Evolutionary conservation across 2,329 filamentous ascomycete species (phyloP).

Genomic region (Calycina herbarum): DNA sequence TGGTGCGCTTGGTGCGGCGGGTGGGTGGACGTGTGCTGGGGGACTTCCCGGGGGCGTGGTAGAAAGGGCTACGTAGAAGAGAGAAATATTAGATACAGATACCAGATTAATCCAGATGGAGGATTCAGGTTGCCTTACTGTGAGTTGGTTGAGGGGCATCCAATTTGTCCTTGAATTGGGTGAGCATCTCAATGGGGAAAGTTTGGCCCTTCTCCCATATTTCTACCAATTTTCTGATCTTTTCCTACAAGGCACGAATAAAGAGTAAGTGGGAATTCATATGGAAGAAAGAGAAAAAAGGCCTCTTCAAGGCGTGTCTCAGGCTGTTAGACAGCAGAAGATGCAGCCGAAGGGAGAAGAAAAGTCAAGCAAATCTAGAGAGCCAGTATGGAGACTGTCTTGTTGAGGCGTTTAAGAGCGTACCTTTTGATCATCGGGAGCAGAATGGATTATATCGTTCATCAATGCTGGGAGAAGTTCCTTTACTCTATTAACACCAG

Average conservation of each 20-base stretch:
- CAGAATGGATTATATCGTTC: slow-evolving; percentile 88
- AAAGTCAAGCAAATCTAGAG: not conserved
- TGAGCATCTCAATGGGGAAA: slow-evolving; percentile 78
- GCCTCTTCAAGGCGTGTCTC: not conserved
- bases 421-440: slow-evolving; percentile 96
- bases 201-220: slow-evolving; percentile 98
- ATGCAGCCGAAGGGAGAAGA: not conserved
- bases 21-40: slow-evolving; percentile 42
- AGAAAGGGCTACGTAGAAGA: slow-evolving; percentile 56
- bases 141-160: slow-evolving; percentile 51
- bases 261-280: slow-evolving; percentile 48
- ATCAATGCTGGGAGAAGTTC: slow-evolving; percentile 91
- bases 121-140: slow-evolving; percentile 57
- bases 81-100: slow-evolving; percentile 44
- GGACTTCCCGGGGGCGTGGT: slow-evolving; percentile 69
- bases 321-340: not conserved
- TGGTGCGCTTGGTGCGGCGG: slow-evolving; percentile 36
- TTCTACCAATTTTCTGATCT: slow-evolving; percentile 91
- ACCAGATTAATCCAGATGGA: slow-evolving; percentile 31
- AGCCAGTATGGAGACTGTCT: slow-evolving; percentile 19
- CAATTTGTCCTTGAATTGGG: slow-evolving; percentile 79
- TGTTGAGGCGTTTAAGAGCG: slow-evolving; percentile 45
- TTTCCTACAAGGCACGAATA: slow-evolving; percentile 68
- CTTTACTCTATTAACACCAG: slow-evolving; percentile 94
- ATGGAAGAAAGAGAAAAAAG: slow-evolving; percentile 3